Evolutionary conservation across 306 rosid species (phyloP).

Genomic region (Citrullus mucosospermus): DNA sequence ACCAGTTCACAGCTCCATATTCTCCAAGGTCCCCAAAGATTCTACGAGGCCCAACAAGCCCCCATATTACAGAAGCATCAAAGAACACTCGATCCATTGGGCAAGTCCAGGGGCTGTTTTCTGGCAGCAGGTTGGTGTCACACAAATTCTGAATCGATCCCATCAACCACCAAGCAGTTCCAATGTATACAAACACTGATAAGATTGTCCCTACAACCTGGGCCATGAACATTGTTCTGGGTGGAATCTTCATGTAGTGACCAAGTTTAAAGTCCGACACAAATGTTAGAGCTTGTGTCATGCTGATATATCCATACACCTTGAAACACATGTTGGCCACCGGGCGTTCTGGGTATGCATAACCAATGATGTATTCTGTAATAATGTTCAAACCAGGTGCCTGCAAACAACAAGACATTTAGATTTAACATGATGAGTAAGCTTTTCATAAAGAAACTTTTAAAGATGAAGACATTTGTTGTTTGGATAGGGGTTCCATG

Average conservation of each 20-base stretch:
- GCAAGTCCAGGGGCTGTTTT: constrained; percentile 65
- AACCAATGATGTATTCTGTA: constrained; percentile 81
- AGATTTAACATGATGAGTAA: too few species aligned
- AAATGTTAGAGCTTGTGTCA: too few species aligned
- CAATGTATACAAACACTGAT: constrained; percentile 40
- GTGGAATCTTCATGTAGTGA: too few species aligned
- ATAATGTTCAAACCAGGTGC: constrained; percentile 71
- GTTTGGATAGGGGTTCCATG: background rate
- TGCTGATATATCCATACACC: too few species aligned
- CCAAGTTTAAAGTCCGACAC: too few species aligned
- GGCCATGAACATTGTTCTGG: too few species aligned
- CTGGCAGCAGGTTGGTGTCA: constrained; percentile 31
- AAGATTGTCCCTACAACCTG: constrained; percentile 51
- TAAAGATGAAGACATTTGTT: background rate
- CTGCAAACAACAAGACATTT: constrained; percentile 23
- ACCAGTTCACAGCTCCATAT: constrained; percentile 47
- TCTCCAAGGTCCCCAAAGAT: constrained; percentile 75
- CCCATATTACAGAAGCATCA: constrained; percentile 83
- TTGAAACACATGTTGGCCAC: constrained; percentile 41
- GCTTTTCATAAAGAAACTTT: too few species aligned
- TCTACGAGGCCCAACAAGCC: constrained; percentile 77
- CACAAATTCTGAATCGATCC: constrained; percentile 49
- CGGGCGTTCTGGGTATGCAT: constrained; percentile 73
- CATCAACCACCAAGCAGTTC: constrained; percentile 86
- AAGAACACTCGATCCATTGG: constrained; percentile 69